phyloP scores from a whole-genome alignment of 1,284 basidiomycete genomes.

The Pyrrhoderma noxium region DNA sequence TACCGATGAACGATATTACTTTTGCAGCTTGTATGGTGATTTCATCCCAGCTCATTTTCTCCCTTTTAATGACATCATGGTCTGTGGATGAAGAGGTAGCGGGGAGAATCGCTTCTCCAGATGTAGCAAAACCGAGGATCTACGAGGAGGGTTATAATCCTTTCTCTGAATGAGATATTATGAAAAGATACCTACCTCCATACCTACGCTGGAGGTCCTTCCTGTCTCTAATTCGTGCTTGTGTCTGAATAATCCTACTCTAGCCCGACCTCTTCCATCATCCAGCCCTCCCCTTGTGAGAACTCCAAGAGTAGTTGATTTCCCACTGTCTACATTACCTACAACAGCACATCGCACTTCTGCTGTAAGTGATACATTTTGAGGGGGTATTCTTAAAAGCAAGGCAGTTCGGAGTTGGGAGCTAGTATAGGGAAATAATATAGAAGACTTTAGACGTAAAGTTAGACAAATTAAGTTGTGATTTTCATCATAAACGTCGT shows the following conservation, averaged over 20 bases:
- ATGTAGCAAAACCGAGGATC: slow-evolving; percentile 81
- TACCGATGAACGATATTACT: slow-evolving; percentile 90
- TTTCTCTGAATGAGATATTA: not conserved
- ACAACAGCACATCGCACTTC: slow-evolving; percentile 95
- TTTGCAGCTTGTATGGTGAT: slow-evolving; percentile 90
- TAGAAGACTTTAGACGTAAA: slow-evolving; percentile 39
- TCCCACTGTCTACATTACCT: slow-evolving; percentile 92
- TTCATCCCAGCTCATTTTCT: slow-evolving; percentile 93
- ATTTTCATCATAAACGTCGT: not conserved
- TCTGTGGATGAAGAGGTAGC: slow-evolving; percentile 43
- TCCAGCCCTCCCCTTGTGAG: slow-evolving; percentile 81
- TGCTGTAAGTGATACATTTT: slow-evolving; percentile 61
- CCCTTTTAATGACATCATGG: slow-evolving; percentile 58
- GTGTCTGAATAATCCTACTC: slow-evolving; percentile 90
- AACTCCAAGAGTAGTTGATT: slow-evolving; percentile 90
- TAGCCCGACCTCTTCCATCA: slow-evolving; percentile 90
- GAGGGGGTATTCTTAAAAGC: slow-evolving; percentile 64
- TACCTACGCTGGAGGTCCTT: slow-evolving; percentile 89
- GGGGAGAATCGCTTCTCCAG: slow-evolving; percentile 73
- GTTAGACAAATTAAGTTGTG: not conserved
- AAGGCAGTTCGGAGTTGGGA: slow-evolving; percentile 49
- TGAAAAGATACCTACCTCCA: slow-evolving; percentile 60
- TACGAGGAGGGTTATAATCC: slow-evolving; percentile 25
- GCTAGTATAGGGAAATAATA: slow-evolving; percentile 41
- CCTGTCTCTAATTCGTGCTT: slow-evolving; percentile 98